Base-by-base conservation (phyloP, 805 yeast genomes). In the Nakazawaea ernobii region DNA sequence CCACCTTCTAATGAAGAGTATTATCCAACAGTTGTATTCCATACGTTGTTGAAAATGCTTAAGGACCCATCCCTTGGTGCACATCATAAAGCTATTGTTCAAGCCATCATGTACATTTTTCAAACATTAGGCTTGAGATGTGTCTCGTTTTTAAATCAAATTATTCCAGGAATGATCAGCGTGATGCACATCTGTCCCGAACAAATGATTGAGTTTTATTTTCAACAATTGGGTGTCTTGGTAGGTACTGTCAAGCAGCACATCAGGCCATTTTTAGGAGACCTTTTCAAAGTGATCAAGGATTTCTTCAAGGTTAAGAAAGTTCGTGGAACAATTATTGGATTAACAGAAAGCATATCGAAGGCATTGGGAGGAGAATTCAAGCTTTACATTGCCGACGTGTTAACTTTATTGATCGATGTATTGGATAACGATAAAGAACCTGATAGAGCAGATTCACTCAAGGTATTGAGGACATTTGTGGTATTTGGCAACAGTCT, bases 1-100 rank as follows among this genome's bases (percentile, higher is more conserved):
- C 85, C 96, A 6, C 98, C 98, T 1, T 84, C 95, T 0, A 77
- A 77, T 55, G 98, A 91, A 48, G 97, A 92, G 55, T 94, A 91
- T 57, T 91, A 87, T 57, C 96, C 98, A 2, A 90, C 97, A 0
- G 98, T 94, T 24, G 98, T 92, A 0, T 87, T 94, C 39, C 82
- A 82, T 39, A 87, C 91, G 6, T 67, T 94, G 51, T 77, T 91
- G 80, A 87, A 84, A 51, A 84, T 94, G 15, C 66, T 94, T 38
- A 84, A 84, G 53, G 99, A 94, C 62, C 79, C 86, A 0, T 87
- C 97, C 0, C 71, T 92, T 48, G 82, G 88, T 8, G 72, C 86
- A 0, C 96, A 91, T 59, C 98, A 94, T 60, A 86, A 91, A 2
- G 84, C 88, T 15, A 96, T 90, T 27, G 87, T 91, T n/a, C 97